Conservation (phyloP, 2,329 filamentous ascomycete genomes). For the Pseudocercospora vitis region DNA sequence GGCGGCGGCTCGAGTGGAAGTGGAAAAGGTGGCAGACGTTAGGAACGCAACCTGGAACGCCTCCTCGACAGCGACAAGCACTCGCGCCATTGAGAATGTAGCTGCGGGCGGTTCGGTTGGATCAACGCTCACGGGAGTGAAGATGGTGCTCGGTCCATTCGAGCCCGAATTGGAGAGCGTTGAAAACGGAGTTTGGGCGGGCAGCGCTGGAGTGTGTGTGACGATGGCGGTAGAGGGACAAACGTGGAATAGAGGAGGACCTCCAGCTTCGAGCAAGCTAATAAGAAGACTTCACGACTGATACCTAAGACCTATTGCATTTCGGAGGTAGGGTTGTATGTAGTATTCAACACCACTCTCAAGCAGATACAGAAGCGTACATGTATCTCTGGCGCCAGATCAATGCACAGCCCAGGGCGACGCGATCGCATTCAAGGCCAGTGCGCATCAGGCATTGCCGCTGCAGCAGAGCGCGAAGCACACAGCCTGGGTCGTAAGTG, state of each 20-base stretch:
- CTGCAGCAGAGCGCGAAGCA: too few species aligned
- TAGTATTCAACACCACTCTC: slow-evolving; percentile 5
- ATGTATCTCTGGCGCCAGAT: too few species aligned
- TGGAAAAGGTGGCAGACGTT: slow-evolving; percentile 7
- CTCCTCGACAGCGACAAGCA: background rate
- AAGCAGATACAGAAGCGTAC: too few species aligned
- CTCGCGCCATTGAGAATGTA: slow-evolving; percentile 8
- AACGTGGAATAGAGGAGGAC: background rate
- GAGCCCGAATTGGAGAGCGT: too few species aligned
- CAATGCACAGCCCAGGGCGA: background rate
- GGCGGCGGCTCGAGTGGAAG: slow-evolving; percentile 10
- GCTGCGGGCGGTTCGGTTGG: too few species aligned
- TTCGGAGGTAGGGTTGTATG: background rate
- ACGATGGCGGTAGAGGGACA: too few species aligned
- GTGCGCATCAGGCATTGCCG: too few species aligned
- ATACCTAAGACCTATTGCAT: slow-evolving; percentile 5
- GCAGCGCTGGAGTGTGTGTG: too few species aligned
- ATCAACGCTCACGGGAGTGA: too few species aligned
- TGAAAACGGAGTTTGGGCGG: too few species aligned
- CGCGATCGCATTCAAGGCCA: too few species aligned
- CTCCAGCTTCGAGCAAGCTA: background rate
- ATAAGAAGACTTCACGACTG: background rate
- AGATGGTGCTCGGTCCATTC: too few species aligned
- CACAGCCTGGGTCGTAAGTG: slow-evolving; percentile 28
- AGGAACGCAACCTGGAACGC: slow-evolving; percentile 2